Base-by-base conservation (phyloP, 441 rosid genomes). In the Bruguiera hainesii region DNA sequence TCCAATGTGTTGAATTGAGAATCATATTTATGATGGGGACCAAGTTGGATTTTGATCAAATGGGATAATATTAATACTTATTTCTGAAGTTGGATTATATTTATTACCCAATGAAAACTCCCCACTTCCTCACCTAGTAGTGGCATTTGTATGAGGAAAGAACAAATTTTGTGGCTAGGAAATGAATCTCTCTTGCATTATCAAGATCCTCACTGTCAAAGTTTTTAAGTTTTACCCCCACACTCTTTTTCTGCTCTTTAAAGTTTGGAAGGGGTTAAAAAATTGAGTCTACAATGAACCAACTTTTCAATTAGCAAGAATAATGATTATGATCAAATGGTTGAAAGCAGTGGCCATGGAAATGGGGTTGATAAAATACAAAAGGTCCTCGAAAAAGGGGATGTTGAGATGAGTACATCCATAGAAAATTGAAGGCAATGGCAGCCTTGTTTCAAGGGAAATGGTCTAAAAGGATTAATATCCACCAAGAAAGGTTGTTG, bases 391-490 rank as follows among this genome's bases (percentile, higher is more conserved):
- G 29, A 46, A 73, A 67, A 74, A 73, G 77, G 71, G 78, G 82
- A 78, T 66, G 81, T 70, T 72, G 81, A 76, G 80, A 75, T 79
- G 81, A 64, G 78, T 49, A 75, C 28, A 74, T 75, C 84, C 81
- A 73, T 69, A 21, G 84, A 74, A 78, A 78, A 76, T 78, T 79
- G 78, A 80, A 76, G 72, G 73, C 63, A 57, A 55, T 63, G 80
- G 71, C 75, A 78, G 74, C 84, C 78, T 72, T 80, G 66, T 81
- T 84, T 76, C 71, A 65, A 75, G 71, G 71, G 39, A 77, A 66
- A 80, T 70, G 72, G 68, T 78, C 76, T 50, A 66, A 51, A 10
- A 25, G 50, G 75, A 64, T 64, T 69, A 73, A 75, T 65, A 71
- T 78, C 82, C 84, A 72, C 82, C 84, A 70, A 74, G 53, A 80